These are phyloP conservation scores for Aspergillus taichungensis DNA, from an alignment of 495 filamentous ascomycete genomes.

Conservation along the genomic window DNA sequence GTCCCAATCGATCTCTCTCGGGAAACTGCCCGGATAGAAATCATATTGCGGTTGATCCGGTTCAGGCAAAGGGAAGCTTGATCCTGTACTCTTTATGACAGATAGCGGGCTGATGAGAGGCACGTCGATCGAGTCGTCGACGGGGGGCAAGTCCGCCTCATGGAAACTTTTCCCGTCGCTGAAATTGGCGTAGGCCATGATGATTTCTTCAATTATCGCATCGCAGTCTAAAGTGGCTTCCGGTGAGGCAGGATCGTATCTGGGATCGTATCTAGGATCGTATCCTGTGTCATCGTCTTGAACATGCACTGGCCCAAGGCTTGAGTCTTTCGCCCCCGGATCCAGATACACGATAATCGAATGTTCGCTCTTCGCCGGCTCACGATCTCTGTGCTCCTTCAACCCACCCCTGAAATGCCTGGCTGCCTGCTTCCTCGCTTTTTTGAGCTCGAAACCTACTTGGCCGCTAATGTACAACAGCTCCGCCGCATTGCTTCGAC, in stretches of 20 bases:
- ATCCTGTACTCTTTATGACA: neutral
- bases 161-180: neutral
- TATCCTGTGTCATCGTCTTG: too few relatives aligned
- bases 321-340: neutral
- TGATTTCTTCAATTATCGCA: neutral
- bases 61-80: neutral
- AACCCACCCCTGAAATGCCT: constrained; percentile 4
- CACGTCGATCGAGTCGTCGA: neutral
- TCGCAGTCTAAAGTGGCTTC: neutral
- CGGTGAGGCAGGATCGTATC: too few relatives aligned
- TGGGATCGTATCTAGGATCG: too few relatives aligned
- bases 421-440: constrained; percentile 16
- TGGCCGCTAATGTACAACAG: constrained; percentile 6
- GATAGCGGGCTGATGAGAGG: neutral
- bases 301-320: too few relatives aligned
- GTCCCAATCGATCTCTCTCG: neutral
- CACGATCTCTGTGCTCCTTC: neutral
- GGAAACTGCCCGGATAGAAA: neutral
- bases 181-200: neutral
- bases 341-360: neutral
- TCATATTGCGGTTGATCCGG: neutral
- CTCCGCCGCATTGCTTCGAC: constrained; percentile 4
- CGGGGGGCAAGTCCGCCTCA: too few relatives aligned
- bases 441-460: constrained; percentile 16
- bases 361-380: neutral